Conservation (phyloP, 148 eudicot genomes). For the Camellia granthamiana region DNA sequence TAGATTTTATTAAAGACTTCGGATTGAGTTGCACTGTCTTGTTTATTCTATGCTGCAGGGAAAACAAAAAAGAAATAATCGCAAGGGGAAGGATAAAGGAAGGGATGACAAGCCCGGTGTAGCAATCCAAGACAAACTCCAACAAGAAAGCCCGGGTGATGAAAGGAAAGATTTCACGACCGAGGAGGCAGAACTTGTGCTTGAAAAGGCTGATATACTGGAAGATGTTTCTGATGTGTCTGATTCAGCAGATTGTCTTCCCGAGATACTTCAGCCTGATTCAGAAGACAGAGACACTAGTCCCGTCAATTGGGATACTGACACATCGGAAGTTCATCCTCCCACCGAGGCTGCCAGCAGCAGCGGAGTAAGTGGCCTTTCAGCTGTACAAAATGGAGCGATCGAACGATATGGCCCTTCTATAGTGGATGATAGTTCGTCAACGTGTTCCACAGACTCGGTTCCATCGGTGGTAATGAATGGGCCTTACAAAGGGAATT, state of each 20-base stretch:
- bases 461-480: conserved; percentile 51
- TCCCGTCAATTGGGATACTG: conserved; percentile 80
- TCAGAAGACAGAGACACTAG: conserved; percentile 70
- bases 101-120: conserved; percentile 59
- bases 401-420: conserved; percentile 44
- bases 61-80: conserved; percentile 82
- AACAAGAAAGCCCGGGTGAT: conserved; percentile 28
- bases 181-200: conserved; percentile 36
- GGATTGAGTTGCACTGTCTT: not conserved
- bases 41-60: conserved; percentile 37
- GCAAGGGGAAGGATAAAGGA: conserved; percentile 75
- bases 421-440: conserved; percentile 75
- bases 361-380: conserved; percentile 41
- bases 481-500: conserved; percentile 47
- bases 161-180: conserved; percentile 30
- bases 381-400: conserved; percentile 55
- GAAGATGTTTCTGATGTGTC: conserved; percentile 78
- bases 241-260: conserved; percentile 59
- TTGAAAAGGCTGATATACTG: conserved; percentile 51
- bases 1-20: too few relatives aligned
- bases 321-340: conserved; percentile 57
- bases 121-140: conserved; percentile 37
- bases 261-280: conserved; percentile 56
- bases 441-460: conserved; percentile 83
- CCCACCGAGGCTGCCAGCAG: conserved; percentile 47